Evolutionary conservation across 2,329 filamentous ascomycete species (phyloP).

Genomic region (Colletotrichum sp.): DNA sequence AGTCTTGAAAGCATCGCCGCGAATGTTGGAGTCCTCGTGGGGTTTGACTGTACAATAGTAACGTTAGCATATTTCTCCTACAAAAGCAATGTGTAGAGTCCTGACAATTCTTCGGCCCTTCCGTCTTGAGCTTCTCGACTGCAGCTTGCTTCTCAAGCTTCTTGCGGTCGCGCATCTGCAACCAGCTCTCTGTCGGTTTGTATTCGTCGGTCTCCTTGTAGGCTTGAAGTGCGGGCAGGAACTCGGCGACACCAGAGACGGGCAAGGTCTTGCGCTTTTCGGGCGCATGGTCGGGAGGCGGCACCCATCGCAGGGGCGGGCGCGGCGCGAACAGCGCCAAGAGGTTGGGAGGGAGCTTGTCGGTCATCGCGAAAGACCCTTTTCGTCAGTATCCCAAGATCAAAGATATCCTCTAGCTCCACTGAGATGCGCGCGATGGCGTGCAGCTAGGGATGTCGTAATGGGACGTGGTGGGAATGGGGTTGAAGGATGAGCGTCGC

Average conservation of each 20-base stretch:
- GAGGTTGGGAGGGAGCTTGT: slow-evolving; percentile 92
- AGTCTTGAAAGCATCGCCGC: slow-evolving; percentile 94
- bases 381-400: background rate
- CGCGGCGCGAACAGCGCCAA: slow-evolving; percentile 94
- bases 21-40: slow-evolving; percentile 82
- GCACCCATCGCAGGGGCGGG: slow-evolving; percentile 88
- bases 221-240: slow-evolving; percentile 73
- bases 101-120: slow-evolving; percentile 62
- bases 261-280: slow-evolving; percentile 79
- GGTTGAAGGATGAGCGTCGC: background rate
- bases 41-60: slow-evolving; percentile 70
- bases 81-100: background rate
- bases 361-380: slow-evolving; percentile 72
- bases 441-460: background rate
- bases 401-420: background rate
- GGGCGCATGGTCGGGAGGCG: slow-evolving; percentile 80
- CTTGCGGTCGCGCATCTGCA: slow-evolving; percentile 84
- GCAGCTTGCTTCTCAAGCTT: slow-evolving; percentile 79
- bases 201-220: slow-evolving; percentile 82
- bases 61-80: slow-evolving; percentile 23
- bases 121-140: slow-evolving; percentile 66
- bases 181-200: slow-evolving; percentile 88
- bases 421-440: background rate
- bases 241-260: slow-evolving; percentile 77
- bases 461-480: background rate